Percentiles rank a stretch among this genome's conserved stretches.
Conservation (phyloP, 805 yeast species). For the Kluyveromyces siamensis region DNA sequence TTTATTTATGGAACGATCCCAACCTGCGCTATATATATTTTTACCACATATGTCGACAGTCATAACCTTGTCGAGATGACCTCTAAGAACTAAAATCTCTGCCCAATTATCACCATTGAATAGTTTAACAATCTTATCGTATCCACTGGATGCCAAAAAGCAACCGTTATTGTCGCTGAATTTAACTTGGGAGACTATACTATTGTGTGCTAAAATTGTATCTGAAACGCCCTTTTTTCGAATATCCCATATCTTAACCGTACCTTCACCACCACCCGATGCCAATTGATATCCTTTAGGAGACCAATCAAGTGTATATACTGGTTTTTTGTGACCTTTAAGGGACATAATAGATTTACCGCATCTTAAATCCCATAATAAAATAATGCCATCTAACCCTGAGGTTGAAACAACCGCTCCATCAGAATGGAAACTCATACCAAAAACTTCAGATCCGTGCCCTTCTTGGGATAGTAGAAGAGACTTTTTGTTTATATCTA, state of each 20-base stretch:
- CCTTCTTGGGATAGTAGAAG: conserved; percentile 74
- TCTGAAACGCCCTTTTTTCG: conserved; percentile 36
- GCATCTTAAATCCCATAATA: conserved; percentile 80
- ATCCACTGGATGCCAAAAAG: conserved; percentile 52
- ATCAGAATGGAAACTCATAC: conserved; percentile 58
- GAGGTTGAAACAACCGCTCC: conserved; percentile 72
- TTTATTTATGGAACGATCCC: conserved; percentile 74
- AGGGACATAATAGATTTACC: conserved; percentile 56
- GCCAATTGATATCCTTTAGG: conserved; percentile 67
- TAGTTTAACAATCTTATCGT: conserved; percentile 57
- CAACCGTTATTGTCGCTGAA: conserved; percentile 40
- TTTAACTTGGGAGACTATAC: conserved; percentile 56
- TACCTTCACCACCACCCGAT: conserved; percentile 78
- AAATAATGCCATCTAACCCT: conserved; percentile 65
- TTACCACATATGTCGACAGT: conserved; percentile 50
- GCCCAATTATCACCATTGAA: conserved; percentile 70
- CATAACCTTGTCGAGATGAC: conserved; percentile 65
- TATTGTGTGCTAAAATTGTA: conserved; percentile 67
- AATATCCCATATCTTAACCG: conserved; percentile 80
- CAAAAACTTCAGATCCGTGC: conserved; percentile 63
- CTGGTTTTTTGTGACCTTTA: conserved; percentile 62
- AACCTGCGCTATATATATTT: conserved; percentile 56
- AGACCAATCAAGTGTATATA: conserved; percentile 67
- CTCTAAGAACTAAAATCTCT: conserved; percentile 40
- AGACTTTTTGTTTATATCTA: conserved; percentile 52